Conservation (phyloP, 371 early-diverging fungal genomes). For the Mortierella sp. region DNA sequence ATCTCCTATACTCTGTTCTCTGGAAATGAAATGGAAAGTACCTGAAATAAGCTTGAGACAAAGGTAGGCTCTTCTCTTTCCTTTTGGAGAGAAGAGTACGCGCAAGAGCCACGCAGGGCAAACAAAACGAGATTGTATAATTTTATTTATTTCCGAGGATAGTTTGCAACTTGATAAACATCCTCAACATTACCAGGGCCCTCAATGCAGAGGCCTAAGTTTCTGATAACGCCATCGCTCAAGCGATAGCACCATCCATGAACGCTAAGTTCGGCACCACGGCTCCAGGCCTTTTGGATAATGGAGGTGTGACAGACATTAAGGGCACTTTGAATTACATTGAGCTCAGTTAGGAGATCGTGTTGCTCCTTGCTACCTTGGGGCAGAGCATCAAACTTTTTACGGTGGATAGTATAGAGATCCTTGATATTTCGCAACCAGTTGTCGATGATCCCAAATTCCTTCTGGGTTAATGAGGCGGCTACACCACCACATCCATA, state of each 20-base stretch:
- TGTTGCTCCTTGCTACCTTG: constrained; percentile 60
- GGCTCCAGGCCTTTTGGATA: constrained; percentile 88
- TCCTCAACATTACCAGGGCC: constrained; percentile 54
- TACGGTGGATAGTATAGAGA: constrained; percentile 72
- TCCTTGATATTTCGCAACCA: constrained; percentile 88
- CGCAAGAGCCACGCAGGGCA: not conserved
- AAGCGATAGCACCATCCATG: constrained; percentile 89
- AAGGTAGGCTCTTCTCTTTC: not conserved
- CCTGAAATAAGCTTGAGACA: too few species aligned
- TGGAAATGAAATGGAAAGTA: too few species aligned
- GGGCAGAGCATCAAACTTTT: constrained; percentile 62
- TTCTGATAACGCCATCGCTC: constrained; percentile 52
- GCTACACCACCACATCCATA: constrained; percentile 91
- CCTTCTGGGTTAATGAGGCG: constrained; percentile 71
- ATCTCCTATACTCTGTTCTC: too few species aligned
- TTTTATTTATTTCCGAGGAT: constrained; percentile 5
- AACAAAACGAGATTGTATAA: not conserved
- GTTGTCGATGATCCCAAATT: constrained; percentile 87
- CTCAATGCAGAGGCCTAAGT: constrained; percentile 49
- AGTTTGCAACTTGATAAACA: constrained; percentile 48
- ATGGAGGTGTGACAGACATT: constrained; percentile 82
- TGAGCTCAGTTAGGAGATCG: constrained; percentile 76
- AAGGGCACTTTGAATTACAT: constrained; percentile 80
- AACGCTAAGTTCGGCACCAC: constrained; percentile 82
- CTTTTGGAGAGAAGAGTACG: not conserved